Evolutionary conservation across 257 asterid genomes (phyloP).

Genomic region (Penstemon eatonii): DNA sequence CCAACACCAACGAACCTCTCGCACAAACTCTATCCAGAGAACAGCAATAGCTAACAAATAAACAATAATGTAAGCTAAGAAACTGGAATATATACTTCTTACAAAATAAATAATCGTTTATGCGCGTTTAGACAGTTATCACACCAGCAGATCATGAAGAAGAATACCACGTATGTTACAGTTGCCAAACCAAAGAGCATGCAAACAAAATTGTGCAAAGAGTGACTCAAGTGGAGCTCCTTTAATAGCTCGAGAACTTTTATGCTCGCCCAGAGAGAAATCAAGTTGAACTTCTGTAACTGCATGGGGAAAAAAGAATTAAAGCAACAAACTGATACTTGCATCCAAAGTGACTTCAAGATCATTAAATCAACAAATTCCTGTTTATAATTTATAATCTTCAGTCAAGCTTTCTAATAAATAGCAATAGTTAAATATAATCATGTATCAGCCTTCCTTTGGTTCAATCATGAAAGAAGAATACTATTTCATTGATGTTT

Average conservation of each 20-base stretch:
- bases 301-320: slow-evolving; percentile 31
- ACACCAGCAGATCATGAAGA: slow-evolving; percentile 17
- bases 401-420: slow-evolving; percentile 16
- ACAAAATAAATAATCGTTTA: slow-evolving; percentile 13
- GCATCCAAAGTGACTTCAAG: slow-evolving; percentile 17
- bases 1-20: slow-evolving; percentile 96
- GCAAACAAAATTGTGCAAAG: slow-evolving; percentile 89
- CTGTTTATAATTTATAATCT: slow-evolving; percentile 14
- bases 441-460: slow-evolving; percentile 17
- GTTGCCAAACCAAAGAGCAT: slow-evolving; percentile 93
- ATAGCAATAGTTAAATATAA: slow-evolving; percentile 16
- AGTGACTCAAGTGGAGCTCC: slow-evolving; percentile 87
- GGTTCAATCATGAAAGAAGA: slow-evolving; percentile 23
- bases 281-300: slow-evolving; percentile 40
- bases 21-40: slow-evolving; percentile 92
- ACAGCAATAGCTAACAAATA: slow-evolving; percentile 71
- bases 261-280: slow-evolving; percentile 56
- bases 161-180: slow-evolving; percentile 82
- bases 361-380: slow-evolving; percentile 18
- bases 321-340: slow-evolving; percentile 18
- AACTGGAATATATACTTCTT: slow-evolving; percentile 7
- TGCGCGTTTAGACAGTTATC: slow-evolving; percentile 15
- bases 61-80: slow-evolving; percentile 23
- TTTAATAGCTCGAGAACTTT: slow-evolving; percentile 68
- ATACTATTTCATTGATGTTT: slow-evolving; percentile 11